These are phyloP conservation scores for Ambrosiella cleistominuta DNA, from an alignment of 2,329 filamentous ascomycete species.

Conservation along the genomic window DNA sequence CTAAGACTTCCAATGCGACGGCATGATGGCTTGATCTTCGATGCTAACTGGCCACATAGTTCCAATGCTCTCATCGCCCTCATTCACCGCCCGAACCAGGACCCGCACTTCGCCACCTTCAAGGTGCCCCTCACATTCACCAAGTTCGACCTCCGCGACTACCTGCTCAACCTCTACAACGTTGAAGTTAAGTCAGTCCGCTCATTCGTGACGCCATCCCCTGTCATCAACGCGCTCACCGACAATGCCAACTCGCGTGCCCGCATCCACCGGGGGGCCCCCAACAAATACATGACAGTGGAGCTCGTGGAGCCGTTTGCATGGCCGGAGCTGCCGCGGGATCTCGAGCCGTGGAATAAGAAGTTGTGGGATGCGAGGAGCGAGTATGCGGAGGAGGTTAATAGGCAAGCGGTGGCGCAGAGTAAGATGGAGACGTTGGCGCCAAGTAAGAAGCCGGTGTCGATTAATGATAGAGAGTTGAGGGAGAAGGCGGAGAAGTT, in stretches of 20 bases:
- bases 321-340: conserved; percentile 56
- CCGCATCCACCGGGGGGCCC: conserved; percentile 42
- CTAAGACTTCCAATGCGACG: background rate
- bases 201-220: conserved; percentile 35
- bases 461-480: conserved; percentile 26
- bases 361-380: conserved; percentile 36
- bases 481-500: conserved; percentile 48
- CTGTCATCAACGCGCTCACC: conserved; percentile 26
- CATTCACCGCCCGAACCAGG: conserved; percentile 51
- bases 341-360: conserved; percentile 47
- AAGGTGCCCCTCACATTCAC: conserved; percentile 79
- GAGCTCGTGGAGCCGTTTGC: conserved; percentile 77
- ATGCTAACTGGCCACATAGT: conserved; percentile 26
- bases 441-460: conserved; percentile 17
- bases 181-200: conserved; percentile 58
- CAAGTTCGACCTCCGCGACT: conserved; percentile 93
- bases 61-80: conserved; percentile 69
- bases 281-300: conserved; percentile 85
- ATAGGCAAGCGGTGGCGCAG: conserved; percentile 17
- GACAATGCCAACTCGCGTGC: conserved; percentile 24
- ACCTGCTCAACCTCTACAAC: conserved; percentile 72
- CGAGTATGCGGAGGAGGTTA: conserved; percentile 24
- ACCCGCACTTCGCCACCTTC: conserved; percentile 74
- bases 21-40: background rate
- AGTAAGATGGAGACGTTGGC: conserved; percentile 4